Evolutionary conservation across 805 yeast genomes (phyloP).

Genomic region (Dipodascus geniculatus): DNA sequence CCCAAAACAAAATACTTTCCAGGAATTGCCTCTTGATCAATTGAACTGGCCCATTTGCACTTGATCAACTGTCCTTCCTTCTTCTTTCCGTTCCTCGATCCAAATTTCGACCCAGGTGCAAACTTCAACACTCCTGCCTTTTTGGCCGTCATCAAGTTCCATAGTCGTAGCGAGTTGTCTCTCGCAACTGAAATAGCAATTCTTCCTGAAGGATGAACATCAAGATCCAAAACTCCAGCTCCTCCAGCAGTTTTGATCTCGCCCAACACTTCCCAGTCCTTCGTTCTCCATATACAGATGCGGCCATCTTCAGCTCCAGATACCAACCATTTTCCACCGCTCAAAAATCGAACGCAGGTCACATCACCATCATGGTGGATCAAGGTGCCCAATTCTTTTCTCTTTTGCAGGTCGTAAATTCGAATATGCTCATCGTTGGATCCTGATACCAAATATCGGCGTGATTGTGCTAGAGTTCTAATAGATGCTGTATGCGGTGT

Average conservation of each 20-base stretch:
- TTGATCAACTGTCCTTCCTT: conserved; percentile 9
- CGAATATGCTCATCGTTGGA: conserved; percentile 93
- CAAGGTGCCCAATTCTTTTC: conserved; percentile 87
- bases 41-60: conserved; percentile 41
- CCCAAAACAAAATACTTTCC: conserved; percentile 77
- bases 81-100: neutral
- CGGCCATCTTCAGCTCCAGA: conserved; percentile 88
- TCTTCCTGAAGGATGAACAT: conserved; percentile 83
- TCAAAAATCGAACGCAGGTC: conserved; percentile 53
- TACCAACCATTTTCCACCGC: conserved; percentile 60
- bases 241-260: conserved; percentile 53
- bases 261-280: conserved; percentile 92
- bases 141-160: conserved; percentile 95
- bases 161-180: conserved; percentile 72
- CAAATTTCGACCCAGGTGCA: conserved; percentile 12
- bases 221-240: conserved; percentile 75
- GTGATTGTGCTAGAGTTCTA: conserved; percentile 71
- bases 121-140: conserved; percentile 74
- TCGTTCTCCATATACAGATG: conserved; percentile 84
- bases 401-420: conserved; percentile 83
- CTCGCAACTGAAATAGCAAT: conserved; percentile 82
- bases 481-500: conserved; percentile 89
- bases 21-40: conserved; percentile 18
- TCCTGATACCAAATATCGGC: conserved; percentile 82
- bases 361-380: conserved; percentile 84